A percentile compares a stretch with the other conserved stretches of the same genome.
Conservation (phyloP, 2,329 filamentous ascomycete species). For the Tolypocladium sp. region DNA sequence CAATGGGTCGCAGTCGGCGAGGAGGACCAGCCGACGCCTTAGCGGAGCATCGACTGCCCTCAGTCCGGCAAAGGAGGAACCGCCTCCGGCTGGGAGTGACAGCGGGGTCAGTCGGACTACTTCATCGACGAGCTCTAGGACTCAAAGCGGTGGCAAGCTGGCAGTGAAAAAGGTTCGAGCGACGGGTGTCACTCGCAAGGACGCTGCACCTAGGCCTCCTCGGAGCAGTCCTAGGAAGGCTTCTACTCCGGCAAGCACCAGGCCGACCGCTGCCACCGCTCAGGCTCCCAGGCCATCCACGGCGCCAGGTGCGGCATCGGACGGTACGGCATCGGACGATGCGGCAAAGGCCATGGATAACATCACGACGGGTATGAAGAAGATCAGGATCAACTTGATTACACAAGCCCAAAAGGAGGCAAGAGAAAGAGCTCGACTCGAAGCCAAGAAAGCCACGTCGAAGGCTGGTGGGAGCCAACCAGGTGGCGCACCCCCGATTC, state of each 20-base stretch:
- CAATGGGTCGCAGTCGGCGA: constrained; percentile 14
- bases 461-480: neutral
- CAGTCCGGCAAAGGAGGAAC: constrained; percentile 10
- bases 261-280: constrained; percentile 3
- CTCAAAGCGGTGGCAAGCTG: constrained; percentile 29
- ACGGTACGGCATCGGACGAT: constrained; percentile 7
- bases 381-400: constrained; percentile 53
- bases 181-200: constrained; percentile 33
- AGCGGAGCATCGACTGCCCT: constrained; percentile 35
- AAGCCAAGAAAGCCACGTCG: constrained; percentile 10
- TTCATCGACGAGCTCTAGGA: constrained; percentile 31
- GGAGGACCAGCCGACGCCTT: constrained; percentile 35
- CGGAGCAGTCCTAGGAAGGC: constrained; percentile 26
- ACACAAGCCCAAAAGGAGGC: constrained; percentile 50
- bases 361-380: constrained; percentile 50
- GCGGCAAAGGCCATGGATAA: constrained; percentile 37
- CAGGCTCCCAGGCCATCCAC: constrained; percentile 6
- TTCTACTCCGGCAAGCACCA: constrained; percentile 10
- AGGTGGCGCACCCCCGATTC: neutral
- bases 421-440: constrained; percentile 25
- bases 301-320: constrained; percentile 1
- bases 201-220: constrained; percentile 22
- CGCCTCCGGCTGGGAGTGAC: constrained; percentile 1
- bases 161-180: constrained; percentile 52
- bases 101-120: constrained; percentile 18